Evolutionary conservation across 768 basidiomycete genomes (phyloP).

Genomic region (Dioszegia aurantiaca): DNA sequence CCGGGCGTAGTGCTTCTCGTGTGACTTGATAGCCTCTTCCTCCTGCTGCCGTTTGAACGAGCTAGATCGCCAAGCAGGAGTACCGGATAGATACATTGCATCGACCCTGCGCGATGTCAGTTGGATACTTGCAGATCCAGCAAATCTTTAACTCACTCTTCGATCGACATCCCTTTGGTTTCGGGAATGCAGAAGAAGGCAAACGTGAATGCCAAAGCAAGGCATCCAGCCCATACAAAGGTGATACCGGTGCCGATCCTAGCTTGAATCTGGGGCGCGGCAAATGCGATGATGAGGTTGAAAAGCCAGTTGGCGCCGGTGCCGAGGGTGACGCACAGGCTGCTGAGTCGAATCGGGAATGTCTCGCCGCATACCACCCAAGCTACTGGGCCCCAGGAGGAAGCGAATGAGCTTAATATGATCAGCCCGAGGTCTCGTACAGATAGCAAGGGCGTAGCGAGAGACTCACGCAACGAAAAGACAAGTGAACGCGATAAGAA

Average conservation of each 20-base stretch:
- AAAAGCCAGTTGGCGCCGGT: conserved; percentile 51
- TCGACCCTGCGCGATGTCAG: conserved; percentile 36
- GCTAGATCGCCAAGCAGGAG: conserved; percentile 44
- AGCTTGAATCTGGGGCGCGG: conserved; percentile 49
- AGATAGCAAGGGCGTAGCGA: not conserved
- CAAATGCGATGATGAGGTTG: conserved; percentile 51
- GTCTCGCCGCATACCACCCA: conserved; percentile 52
- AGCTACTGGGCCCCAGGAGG: conserved; percentile 50
- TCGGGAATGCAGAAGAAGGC: conserved; percentile 52
- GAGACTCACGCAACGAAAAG: conserved; percentile 43
- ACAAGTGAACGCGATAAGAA: conserved; percentile 52
- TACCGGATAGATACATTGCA: conserved; percentile 43
- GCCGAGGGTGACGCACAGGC: conserved; percentile 51
- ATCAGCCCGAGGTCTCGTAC: not conserved
- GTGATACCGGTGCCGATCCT: conserved; percentile 51
- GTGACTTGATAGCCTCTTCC: conserved; percentile 21
- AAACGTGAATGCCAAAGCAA: conserved; percentile 36
- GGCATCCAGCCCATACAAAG: conserved; percentile 30
- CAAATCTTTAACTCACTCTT: conserved; percentile 31
- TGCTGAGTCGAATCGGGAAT: conserved; percentile 50
- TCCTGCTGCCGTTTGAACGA: conserved; percentile 32
- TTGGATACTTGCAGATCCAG: not conserved
- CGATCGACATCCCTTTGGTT: conserved; percentile 50
- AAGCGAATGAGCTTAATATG: conserved; percentile 37
- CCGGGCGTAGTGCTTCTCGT: conserved; percentile 40